Base-by-base conservation (phyloP, 306 rosid genomes). In the Alnus rubra region DNA sequence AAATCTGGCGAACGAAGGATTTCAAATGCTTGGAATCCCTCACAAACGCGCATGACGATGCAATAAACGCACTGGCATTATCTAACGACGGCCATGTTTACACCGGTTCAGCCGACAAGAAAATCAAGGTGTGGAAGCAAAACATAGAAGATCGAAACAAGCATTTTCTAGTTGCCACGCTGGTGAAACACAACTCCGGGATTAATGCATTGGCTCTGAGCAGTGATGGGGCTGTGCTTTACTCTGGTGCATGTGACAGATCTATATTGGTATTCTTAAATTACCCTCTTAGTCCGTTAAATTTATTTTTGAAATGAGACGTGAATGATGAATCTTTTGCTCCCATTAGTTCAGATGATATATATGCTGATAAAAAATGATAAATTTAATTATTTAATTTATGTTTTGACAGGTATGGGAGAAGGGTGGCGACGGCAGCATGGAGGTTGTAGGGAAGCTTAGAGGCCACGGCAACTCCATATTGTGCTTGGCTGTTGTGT, bases 71-170 rank as follows among this genome's bases (percentile, higher is more conserved):
- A 33, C 78, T 95, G 15, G 89, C 89, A 28, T 76, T 86, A 47
- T 88, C 90, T 7, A 13, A 73, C 2, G 98, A 91, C 54, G 98
- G 97, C 1, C 67, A 74, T 53, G 86, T 92, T 3, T 95, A 91
- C 83, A 95, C 98, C 0, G 98, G 98, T 59, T 95, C 98, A 58
- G 83, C 98, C 10, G 98, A 95, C 75, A 90, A 80, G 87, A 95
- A 69, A 62, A 92, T 95, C 7, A 95, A 85, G 84, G 92, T 91
- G 68, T 92, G 98, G 98, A 87, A 42, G 79, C 91, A 80, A 73
- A 49, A 47, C 19, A 42, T 62, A 37, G 89, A 79, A 4, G 92
- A 85, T 59, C 37, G 19, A 11, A 90, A 88, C 76, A 92, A 85
- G 71, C 92, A 83, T 48, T 59, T 37, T 30, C 56, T 89, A 59